Percentiles rank a stretch among this genome's conserved stretches.
Conservation (phyloP, 805 yeast genomes). For the Kurtzmaniella fragi region DNA sequence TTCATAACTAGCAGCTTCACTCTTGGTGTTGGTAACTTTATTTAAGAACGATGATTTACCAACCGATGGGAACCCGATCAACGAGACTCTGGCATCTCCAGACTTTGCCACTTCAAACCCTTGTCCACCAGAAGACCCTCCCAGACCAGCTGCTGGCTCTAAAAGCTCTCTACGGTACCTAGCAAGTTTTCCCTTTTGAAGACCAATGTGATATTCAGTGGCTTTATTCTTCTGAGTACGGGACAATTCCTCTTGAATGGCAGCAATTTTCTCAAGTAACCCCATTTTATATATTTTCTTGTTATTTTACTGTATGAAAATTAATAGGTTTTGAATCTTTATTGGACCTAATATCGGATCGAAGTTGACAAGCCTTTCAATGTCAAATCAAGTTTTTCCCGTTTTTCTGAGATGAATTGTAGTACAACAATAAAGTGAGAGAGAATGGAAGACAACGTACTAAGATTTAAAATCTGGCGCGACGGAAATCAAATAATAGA, state of each 20-base stretch:
- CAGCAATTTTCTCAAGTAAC: conserved; percentile 65
- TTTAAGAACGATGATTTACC: conserved; percentile 91
- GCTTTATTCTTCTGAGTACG: conserved; percentile 97
- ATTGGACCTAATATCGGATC: no score
- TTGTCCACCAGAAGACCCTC: conserved; percentile 69
- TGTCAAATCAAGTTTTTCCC: no score
- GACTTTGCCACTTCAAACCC: conserved; percentile 94
- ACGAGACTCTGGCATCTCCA: conserved; percentile 93
- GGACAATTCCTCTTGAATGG: conserved; percentile 88
- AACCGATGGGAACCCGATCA: conserved; percentile 96
- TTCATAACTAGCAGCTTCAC: conserved; percentile 92
- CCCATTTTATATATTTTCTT: conserved; percentile 16
- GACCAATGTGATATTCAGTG: conserved; percentile 93
- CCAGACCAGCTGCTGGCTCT: conserved; percentile 80
- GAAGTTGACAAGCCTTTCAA: no score
- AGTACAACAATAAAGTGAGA: no score
- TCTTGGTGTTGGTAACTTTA: conserved; percentile 87
- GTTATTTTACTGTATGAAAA: no score
- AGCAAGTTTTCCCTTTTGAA: conserved; percentile 91
- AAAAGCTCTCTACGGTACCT: conserved; percentile 84
- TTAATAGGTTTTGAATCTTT: no score
- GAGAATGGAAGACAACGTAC: no score
- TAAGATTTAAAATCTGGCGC: no score
- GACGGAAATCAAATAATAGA: no score
- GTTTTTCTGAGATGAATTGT: no score